Evolutionary conservation across 495 filamentous ascomycete species (phyloP).

Genomic region (Lophiostoma macrostomum): DNA sequence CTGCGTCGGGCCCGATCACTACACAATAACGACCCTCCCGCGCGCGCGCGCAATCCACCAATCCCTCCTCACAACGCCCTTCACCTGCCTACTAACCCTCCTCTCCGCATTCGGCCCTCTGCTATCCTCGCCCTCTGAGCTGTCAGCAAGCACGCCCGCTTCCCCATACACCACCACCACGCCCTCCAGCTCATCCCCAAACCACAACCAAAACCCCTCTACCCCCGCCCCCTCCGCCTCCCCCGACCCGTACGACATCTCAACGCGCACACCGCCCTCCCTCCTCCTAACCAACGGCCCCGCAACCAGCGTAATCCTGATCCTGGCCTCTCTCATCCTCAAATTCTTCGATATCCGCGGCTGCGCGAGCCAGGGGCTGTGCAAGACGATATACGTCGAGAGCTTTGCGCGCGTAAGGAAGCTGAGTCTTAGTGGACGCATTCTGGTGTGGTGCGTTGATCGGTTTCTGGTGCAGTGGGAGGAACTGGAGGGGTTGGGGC

Average conservation of each 20-base stretch:
- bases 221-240: too few relatives aligned
- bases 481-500: not conserved
- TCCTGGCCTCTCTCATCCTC: conserved; percentile 64
- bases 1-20: conserved; percentile 37
- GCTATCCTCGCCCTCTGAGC: too few relatives aligned
- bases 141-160: too few relatives aligned
- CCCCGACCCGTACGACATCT: conserved; percentile 11
- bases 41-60: conserved; percentile 78
- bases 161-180: too few relatives aligned
- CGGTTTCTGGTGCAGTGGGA: conserved; percentile 64
- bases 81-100: conserved; percentile 57
- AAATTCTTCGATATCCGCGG: conserved; percentile 56
- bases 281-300: conserved; percentile 86
- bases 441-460: conserved; percentile 65
- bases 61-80: conserved; percentile 64
- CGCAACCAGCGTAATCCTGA: conserved; percentile 76
- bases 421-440: conserved; percentile 74
- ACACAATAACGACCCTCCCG: conserved; percentile 60
- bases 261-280: conserved; percentile 49
- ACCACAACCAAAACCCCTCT: too few relatives aligned
- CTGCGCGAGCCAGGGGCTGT: conserved; percentile 43
- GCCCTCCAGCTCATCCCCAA: too few relatives aligned
- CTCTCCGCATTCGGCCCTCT: conserved; percentile 47
- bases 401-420: conserved; percentile 80
- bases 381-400: conserved; percentile 81